A percentile compares a stretch with the other conserved stretches of the same genome.
phyloP scores from a whole-genome alignment of 2,329 filamentous ascomycete species.

The Penicillium sp. region DNA sequence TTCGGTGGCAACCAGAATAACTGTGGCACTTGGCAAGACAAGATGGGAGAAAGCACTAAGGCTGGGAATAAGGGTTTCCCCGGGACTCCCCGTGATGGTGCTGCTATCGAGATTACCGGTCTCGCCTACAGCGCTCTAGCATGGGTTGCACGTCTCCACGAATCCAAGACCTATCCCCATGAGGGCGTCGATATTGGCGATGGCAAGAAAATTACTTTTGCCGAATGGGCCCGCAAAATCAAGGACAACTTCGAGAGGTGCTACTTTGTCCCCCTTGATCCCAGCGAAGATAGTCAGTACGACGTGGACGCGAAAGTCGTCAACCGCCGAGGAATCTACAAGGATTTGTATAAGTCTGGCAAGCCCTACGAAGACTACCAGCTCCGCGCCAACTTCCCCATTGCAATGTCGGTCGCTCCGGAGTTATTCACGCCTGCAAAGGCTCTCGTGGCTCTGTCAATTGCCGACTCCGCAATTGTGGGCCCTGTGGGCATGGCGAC shows the following conservation, averaged over 20 bases:
- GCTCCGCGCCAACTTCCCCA: constrained; percentile 83
- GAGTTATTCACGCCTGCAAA: constrained; percentile 72
- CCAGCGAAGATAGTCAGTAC: constrained; percentile 64
- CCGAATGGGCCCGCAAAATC: constrained; percentile 70
- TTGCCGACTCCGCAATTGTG: constrained; percentile 69
- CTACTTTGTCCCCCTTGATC: constrained; percentile 70
- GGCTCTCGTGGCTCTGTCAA: constrained; percentile 67
- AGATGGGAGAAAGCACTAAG: constrained; percentile 95
- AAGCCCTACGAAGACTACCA: constrained; percentile 98
- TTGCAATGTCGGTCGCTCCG: constrained; percentile 89
- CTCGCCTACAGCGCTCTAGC: constrained; percentile 78
- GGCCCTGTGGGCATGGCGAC: constrained; percentile 94
- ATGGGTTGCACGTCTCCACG: constrained; percentile 65
- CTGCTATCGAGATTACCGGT: constrained; percentile 89
- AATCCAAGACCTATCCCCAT: constrained; percentile 62
- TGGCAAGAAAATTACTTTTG: constrained; percentile 58
- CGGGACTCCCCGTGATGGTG: constrained; percentile 91
- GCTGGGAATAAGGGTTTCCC: constrained; percentile 88
- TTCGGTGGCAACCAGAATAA: constrained; percentile 91
- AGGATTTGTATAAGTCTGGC: constrained; percentile 85
- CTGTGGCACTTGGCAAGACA: constrained; percentile 99
- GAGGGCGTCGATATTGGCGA: constrained; percentile 60
- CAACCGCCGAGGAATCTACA: constrained; percentile 94
- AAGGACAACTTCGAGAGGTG: constrained; percentile 81
- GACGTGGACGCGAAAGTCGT: constrained; percentile 70